Evolutionary conservation across 1,139 yeast genomes (phyloP).

Genomic region (Martiniozyma asiatica): DNA sequence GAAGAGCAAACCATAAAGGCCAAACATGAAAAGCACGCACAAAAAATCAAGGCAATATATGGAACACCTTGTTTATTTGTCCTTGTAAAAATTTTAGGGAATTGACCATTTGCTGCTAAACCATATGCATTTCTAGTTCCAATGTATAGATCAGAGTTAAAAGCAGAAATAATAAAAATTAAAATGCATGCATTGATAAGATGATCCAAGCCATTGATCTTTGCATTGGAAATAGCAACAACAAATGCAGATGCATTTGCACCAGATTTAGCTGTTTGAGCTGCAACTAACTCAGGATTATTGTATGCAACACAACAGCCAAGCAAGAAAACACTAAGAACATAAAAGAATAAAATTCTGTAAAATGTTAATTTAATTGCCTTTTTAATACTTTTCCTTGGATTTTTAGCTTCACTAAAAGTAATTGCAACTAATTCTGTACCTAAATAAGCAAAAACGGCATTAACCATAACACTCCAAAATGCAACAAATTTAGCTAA

Average conservation of each 20-base stretch:
- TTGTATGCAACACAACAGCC: conserved; percentile 69
- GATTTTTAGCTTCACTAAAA: conserved; percentile 68
- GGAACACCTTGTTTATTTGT: conserved; percentile 64
- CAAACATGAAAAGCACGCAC: conserved; percentile 38
- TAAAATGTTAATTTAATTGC: conserved; percentile 67
- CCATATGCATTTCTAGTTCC: conserved; percentile 60
- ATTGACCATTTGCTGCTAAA: conserved; percentile 48
- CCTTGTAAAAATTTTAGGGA: conserved; percentile 46
- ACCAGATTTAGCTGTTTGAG: conserved; percentile 41
- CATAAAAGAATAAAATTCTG: conserved; percentile 63
- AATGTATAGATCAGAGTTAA: conserved; percentile 62
- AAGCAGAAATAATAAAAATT: conserved; percentile 59
- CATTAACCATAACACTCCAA: conserved; percentile 54
- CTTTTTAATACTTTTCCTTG: conserved; percentile 63
- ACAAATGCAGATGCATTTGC: conserved; percentile 66
- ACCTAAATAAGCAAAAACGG: conserved; percentile 69
- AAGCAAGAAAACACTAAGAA: conserved; percentile 50
- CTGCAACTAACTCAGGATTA: conserved; percentile 41
- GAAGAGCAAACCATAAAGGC: conserved; percentile 53
- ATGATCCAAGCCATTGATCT: conserved; percentile 49
- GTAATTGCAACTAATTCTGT: conserved; percentile 68
- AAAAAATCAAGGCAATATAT: conserved; percentile 32
- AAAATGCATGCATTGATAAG: conserved; percentile 59
- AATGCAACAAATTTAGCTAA: conserved; percentile 54
- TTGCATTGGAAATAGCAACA: conserved; percentile 49